A percentile compares a stretch with the other conserved stretches of the same genome.
Conservation (phyloP, 306 rosid species). For the Elaeagnus macrophylla region DNA sequence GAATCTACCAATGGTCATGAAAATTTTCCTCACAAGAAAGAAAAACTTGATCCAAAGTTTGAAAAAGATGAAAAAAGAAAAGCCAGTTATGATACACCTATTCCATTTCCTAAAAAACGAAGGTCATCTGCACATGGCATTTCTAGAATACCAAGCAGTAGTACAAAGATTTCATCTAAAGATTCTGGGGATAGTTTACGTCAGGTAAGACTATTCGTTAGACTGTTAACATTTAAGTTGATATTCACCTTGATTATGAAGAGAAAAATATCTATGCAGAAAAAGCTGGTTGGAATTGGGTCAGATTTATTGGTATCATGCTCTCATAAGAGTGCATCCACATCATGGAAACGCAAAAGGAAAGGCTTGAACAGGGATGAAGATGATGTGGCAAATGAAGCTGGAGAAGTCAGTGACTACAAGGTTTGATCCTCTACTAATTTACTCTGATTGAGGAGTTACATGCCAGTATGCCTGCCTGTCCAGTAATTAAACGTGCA, state of each 20-base stretch:
- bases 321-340: slow-evolving; percentile 22
- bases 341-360: slow-evolving; percentile 40
- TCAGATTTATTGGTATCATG: slow-evolving; percentile 46
- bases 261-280: slow-evolving; percentile 30
- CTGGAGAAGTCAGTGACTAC: slow-evolving; percentile 36
- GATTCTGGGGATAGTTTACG: slow-evolving; percentile 31
- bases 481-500: neutral
- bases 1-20: slow-evolving; percentile 77
- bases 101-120: slow-evolving; percentile 51
- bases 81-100: slow-evolving; percentile 33
- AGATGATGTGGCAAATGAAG: slow-evolving; percentile 35
- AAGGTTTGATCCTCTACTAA: slow-evolving; percentile 32
- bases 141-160: slow-evolving; percentile 35
- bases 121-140: slow-evolving; percentile 39
- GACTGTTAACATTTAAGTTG: slow-evolving; percentile 21
- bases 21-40: slow-evolving; percentile 34
- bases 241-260: slow-evolving; percentile 26
- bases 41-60: slow-evolving; percentile 25
- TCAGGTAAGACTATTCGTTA: slow-evolving; percentile 17
- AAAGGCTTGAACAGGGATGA: slow-evolving; percentile 32
- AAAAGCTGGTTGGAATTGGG: slow-evolving; percentile 31
- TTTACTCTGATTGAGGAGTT: neutral
- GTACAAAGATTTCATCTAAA: slow-evolving; percentile 32
- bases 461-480: neutral
- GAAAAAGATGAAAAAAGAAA: slow-evolving; percentile 46